Evolutionary conservation across 768 basidiomycete species (phyloP), one percentile per base, ranked within the genome.

Genomic region (Sarcodon aspratus): DNA sequence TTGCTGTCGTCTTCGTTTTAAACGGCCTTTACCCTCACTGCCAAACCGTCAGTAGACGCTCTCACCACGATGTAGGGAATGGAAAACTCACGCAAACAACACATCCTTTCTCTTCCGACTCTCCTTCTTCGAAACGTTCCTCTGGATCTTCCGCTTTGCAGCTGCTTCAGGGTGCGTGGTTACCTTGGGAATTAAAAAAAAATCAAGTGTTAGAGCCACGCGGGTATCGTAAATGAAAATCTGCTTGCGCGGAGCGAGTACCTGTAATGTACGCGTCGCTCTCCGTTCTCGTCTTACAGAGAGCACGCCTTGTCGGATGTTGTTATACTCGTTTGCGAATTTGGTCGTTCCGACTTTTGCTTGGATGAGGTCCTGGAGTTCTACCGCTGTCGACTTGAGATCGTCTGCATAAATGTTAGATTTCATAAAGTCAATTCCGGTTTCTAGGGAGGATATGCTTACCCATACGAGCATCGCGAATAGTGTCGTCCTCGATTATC

Each of bases 281-380:
- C 82, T 84, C 32, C 95, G 72, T 43, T 85, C 88, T 48, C 82
- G 74, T 48, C 82, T 75, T 11, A 88, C 73, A 21, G 71, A 74
- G 18, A 82, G 64, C 1, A 78, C 76, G 32, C 76, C 70, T 59
- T 91, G 84, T 36, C 92, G 74, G 48, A 97, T 84, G 51, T 75
- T 75, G 55, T 81, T 91, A 69, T 96, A 96, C 0, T 75, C 74
- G 9, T 64, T 63, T 1, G 92, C 78, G 63, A 96, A 98, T 55
- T 76, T 79, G 7, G 85, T 85, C n/a, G 80, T 78, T 33, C 94
- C 93, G 40, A 97, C 83, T 73, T 90, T 91, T 43, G 66, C 63
- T 61, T 93, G 94, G 3, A 99, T 67, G 6, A 97, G 76, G 49
- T 93, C 91, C 53, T 89, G 85, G 18, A 97, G 68, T 63, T 99